phyloP scores from a whole-genome alignment of 768 basidiomycete species.

The Baorangia bicolor region DNA sequence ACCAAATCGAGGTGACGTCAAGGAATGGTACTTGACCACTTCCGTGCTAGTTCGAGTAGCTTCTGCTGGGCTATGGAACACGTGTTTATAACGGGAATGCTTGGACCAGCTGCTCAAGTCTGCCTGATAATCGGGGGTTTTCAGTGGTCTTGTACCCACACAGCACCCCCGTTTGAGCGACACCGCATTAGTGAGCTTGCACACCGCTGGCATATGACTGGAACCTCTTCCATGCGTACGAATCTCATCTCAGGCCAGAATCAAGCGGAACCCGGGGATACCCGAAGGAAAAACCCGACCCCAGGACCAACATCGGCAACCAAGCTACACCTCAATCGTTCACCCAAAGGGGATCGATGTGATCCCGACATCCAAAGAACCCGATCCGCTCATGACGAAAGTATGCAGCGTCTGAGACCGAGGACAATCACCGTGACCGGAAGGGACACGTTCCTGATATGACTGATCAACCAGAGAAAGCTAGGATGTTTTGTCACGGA shows the following conservation, averaged over 20 bases:
- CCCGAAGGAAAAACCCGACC: conserved; percentile 9
- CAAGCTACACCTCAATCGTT: too few relatives aligned
- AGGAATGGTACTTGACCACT: background rate
- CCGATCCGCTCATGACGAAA: background rate
- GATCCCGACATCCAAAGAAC: background rate
- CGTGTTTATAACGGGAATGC: conserved; percentile 4
- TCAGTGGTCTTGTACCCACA: background rate
- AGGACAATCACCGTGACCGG: background rate
- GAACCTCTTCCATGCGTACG: background rate
- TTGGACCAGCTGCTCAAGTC: conserved; percentile 5
- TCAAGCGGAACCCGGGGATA: conserved; percentile 13
- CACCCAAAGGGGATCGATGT: background rate
- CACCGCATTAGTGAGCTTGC: background rate
- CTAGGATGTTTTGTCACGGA: background rate
- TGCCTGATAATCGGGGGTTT: background rate
- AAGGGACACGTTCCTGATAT: background rate
- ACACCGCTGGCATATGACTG: background rate
- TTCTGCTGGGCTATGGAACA: background rate
- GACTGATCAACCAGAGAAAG: conserved; percentile 1
- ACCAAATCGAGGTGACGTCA: conserved; percentile 14
- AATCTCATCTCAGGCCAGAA: background rate
- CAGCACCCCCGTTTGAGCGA: background rate
- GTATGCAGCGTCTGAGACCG: background rate
- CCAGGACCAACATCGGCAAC: background rate
- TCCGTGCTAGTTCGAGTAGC: background rate